Conservation (phyloP, 2,329 filamentous ascomycete species). For the Verticillium dahliae region DNA sequence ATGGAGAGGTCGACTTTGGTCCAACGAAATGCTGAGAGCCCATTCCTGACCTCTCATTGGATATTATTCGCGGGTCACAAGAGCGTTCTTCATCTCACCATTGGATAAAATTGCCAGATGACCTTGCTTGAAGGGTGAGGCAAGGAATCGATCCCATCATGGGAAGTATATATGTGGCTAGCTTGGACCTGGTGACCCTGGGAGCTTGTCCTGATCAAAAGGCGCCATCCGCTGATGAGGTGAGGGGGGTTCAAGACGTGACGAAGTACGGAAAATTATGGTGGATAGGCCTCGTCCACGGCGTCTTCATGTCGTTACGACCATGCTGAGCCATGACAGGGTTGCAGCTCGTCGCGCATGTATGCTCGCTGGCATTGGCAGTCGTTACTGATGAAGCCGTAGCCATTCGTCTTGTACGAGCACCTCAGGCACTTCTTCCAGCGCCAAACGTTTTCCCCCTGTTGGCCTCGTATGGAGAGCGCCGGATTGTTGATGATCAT, state of each 20-base stretch:
- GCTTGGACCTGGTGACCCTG: slow-evolving; percentile 11
- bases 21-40: slow-evolving; percentile 22
- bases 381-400: neutral
- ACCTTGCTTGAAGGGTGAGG: slow-evolving; percentile 1
- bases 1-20: slow-evolving; percentile 7
- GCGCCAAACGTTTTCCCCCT: neutral
- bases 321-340: neutral
- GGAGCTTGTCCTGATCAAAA: neutral
- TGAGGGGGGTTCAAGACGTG: neutral
- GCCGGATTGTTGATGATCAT: neutral
- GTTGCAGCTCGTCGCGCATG: neutral
- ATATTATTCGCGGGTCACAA: slow-evolving; percentile 22
- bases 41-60: slow-evolving; percentile 23
- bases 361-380: too few species aligned
- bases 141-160: neutral
- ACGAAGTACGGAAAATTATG: neutral
- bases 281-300: neutral
- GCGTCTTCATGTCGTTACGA: neutral
- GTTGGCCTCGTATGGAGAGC: neutral
- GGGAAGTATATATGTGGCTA: slow-evolving; percentile 37
- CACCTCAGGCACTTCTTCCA: too few species aligned
- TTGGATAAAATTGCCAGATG: slow-evolving; percentile 31
- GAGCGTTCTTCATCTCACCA: slow-evolving; percentile 15
- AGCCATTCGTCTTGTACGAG: neutral
- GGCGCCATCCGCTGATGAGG: neutral